Evolutionary conservation across 73 alveolate genomes (phyloP).

Genomic region (Tetrahymena thermophila): DNA sequence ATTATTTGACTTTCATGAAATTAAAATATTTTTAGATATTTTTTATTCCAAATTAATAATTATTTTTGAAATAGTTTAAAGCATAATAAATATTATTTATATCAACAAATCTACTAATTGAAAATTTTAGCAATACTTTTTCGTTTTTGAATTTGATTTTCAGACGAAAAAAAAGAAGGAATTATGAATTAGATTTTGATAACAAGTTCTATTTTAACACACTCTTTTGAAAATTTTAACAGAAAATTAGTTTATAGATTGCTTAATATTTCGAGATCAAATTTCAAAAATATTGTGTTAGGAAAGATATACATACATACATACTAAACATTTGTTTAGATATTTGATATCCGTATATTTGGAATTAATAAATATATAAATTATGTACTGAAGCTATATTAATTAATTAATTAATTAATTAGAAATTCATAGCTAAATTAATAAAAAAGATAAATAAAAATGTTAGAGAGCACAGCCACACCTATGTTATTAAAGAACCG

Average conservation of each 20-base stretch:
- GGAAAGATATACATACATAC: not conserved
- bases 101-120: not conserved
- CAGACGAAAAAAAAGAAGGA: not conserved
- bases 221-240: not conserved
- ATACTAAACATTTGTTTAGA: not conserved
- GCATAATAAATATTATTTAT: no score
- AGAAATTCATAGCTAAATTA: not conserved
- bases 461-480: not conserved
- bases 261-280: not conserved
- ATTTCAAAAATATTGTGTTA: not conserved
- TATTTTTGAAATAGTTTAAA: no score
- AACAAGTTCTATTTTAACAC: not conserved
- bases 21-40: no score
- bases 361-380: not conserved
- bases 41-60: no score
- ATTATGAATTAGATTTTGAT: not conserved
- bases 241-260: not conserved
- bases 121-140: not conserved
- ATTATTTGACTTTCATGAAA: no score
- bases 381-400: not conserved
- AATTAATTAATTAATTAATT: not conserved
- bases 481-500: not conserved
- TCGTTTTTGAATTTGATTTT: not conserved
- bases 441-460: not conserved
- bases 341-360: not conserved